A percentile compares a stretch with the other conserved stretches of the same genome.
phyloP scores from a whole-genome alignment of 306 rosid genomes.

The Rubus idaeus region DNA sequence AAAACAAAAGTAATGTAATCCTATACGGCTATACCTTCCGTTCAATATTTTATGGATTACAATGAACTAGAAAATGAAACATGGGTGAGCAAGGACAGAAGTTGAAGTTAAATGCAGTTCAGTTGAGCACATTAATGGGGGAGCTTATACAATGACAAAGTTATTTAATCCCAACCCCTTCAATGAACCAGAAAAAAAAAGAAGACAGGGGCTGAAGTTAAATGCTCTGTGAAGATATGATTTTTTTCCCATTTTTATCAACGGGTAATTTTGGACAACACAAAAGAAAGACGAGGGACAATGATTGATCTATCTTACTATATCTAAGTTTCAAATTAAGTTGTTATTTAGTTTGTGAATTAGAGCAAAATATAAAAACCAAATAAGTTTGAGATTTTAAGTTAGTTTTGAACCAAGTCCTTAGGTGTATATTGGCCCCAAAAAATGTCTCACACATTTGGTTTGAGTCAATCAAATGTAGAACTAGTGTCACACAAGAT shows the following conservation, averaged over 20 bases:
- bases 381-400: too few relatives aligned
- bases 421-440: too few relatives aligned
- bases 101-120: conserved; percentile 1
- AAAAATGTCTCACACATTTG: too few relatives aligned
- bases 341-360: too few relatives aligned
- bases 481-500: neutral
- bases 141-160: neutral
- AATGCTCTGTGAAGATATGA: neutral
- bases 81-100: neutral
- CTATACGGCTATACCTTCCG: neutral
- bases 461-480: neutral
- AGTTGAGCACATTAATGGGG: conserved; percentile 17
- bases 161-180: neutral
- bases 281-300: neutral
- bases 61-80: neutral
- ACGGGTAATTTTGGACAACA: neutral
- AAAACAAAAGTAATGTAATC: neutral
- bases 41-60: neutral
- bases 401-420: too few relatives aligned
- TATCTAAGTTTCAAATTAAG: neutral
- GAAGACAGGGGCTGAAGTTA: neutral
- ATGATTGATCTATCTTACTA: neutral
- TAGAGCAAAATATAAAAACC: too few relatives aligned
- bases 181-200: neutral
- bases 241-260: neutral